Evolutionary conservation across 495 filamentous ascomycete genomes (phyloP), one percentile per base, ranked within the genome.

Genomic region (Xylaria venustula): DNA sequence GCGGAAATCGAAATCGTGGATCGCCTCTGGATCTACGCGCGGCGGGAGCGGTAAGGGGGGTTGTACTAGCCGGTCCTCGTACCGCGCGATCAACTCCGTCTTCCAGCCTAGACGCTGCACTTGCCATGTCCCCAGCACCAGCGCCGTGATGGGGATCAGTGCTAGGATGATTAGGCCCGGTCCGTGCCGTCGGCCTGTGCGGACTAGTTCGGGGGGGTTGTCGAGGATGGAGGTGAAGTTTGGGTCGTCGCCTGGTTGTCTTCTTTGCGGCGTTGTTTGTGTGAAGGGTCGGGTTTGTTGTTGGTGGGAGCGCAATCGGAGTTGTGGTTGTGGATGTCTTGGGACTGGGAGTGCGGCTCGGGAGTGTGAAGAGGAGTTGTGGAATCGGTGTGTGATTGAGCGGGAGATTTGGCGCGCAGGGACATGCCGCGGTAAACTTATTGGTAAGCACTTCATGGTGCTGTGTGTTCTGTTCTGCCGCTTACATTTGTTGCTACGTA

Each of bases 81-180:
- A 90, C 63, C 85, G 88, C 52, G 92, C 92, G 58, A 98, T 87
- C 15, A 98, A 78, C 40, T 93, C 88, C 8, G 92, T 92, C 72
- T 98, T 98, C 92, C 93, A 93, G 36, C 85, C 83, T 15, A 98
- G 85, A 2, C 94, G 91, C 67, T 95, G 83, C n/a, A 98, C 88
- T 69, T 98, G 94, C 94, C 94, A 98, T 42, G 88, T 90, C 40
- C 94, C 94, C 34, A 98, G 87, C 63, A 79, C 79, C 73, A 98
- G 96, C 50, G 94, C 89, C 6, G 92, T 97, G 44, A 95, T 78
- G 36, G 94, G 94, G 62, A 98, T 98, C 45, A 94, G 71, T 32
- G 92, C 88, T 12, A 97, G 81, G 54, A 96, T 79, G 45, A 95
- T 87, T 12, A 96, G 81, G 0, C 93, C 92, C 0, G 87, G 86